Evolutionary conservation across 208 protist genomes (phyloP), one percentile per base, ranked within the genome.

Genomic region (Leishmania guyanensis): DNA sequence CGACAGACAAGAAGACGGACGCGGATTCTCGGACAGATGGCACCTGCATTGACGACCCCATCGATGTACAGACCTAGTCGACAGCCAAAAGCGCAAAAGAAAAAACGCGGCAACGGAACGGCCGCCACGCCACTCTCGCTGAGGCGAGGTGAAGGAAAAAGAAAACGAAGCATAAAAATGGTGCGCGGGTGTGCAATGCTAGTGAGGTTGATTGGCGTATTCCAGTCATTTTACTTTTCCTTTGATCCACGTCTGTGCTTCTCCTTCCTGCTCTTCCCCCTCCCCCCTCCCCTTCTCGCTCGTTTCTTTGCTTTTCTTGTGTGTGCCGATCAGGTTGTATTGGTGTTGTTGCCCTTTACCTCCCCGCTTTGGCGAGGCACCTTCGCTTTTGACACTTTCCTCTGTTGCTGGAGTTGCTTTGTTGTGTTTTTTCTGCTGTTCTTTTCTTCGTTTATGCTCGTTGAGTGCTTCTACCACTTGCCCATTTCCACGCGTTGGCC

Each of bases 41-140:
- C 29, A 60, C n/a, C 50, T 39, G 33, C 51, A 33, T 20, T 2
- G 72, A 76, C 26, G 53, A 12, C 29, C n/a, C 29, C 72, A 62
- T 46, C 72, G 50, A 76, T 76, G 72, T 62, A 62, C 50, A 76
- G 62, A 48, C 17, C 51, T 58, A 62, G 29, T 29, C 72, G 5
- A 14, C 33, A 20, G 26, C 3, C 12, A 60, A 16, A 53, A 53
- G 1, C 16, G 3, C 16, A 53, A 58, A 75, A 54, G 36, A 16
- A 75, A 75, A 72, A 50, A n/a, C 4, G 66, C 66, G 39, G 66
- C 66, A 26, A 10, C 69, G 43, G 14, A 48, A 22, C 16, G 20
- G 22, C 46, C 17, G 69, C 5, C 39, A 51, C 22, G 43, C 69
- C 39, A 62, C 0, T 77, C 53, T 43, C 50, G 46, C 69, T 33